These are phyloP conservation scores for Cladosporium sp. DNA, from an alignment of 2,329 filamentous ascomycete species.

Conservation along the genomic window DNA sequence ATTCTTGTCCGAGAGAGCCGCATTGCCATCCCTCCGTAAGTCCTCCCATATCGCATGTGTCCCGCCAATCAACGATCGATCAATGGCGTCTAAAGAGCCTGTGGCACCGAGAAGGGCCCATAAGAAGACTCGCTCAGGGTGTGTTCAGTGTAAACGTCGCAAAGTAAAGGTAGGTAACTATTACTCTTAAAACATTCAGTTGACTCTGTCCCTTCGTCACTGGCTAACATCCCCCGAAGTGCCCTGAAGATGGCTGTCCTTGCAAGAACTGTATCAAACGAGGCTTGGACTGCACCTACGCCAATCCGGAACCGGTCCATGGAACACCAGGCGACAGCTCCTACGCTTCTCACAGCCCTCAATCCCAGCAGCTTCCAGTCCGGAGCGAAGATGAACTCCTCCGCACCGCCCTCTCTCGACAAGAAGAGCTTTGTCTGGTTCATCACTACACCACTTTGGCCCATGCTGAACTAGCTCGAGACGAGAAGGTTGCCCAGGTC, in stretches of 20 bases:
- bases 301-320: not conserved
- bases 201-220: too few species aligned
- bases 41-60: too few species aligned
- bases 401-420: not conserved
- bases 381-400: not conserved
- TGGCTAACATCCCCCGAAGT: not conserved
- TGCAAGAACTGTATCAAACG: constrained; percentile 5
- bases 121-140: constrained; percentile 6
- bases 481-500: not conserved
- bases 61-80: too few species aligned
- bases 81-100: too few species aligned
- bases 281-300: constrained; percentile 1
- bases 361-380: not conserved
- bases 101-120: not conserved
- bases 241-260: constrained; percentile 1
- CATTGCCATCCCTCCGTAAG: too few species aligned
- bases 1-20: too few species aligned
- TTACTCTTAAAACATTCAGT: too few species aligned
- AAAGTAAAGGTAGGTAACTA: constrained; percentile 5
- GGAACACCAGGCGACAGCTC: not conserved
- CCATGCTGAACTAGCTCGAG: not conserved
- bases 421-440: constrained; percentile 6
- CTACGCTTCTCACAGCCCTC: not conserved
- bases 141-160: constrained; percentile 4
- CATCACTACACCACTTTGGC: constrained; percentile 1